Conservation (phyloP, 1,284 basidiomycete genomes). For the Coniferiporia weirii region DNA sequence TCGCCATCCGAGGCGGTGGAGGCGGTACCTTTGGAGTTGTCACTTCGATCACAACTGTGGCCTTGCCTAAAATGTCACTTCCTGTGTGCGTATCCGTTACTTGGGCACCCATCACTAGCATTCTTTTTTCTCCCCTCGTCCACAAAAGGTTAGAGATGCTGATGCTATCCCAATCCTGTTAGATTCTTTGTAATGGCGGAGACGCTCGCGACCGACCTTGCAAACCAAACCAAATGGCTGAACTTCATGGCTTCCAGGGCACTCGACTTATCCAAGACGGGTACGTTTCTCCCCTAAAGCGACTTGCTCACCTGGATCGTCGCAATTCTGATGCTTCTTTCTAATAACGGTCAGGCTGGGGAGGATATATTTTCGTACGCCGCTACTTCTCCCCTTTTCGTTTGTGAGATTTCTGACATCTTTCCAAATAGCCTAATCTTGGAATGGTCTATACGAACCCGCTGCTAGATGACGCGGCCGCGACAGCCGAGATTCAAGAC, state of each 20-base stretch:
- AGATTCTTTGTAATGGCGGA: background rate
- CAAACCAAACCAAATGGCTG: background rate
- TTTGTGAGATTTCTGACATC: background rate
- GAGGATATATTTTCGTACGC: background rate
- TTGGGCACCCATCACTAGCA: background rate
- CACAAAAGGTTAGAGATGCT: background rate
- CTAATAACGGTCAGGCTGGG: background rate
- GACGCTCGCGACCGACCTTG: background rate
- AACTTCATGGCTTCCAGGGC: background rate
- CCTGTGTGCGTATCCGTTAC: background rate
- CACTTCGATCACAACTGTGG: slow-evolving; percentile 26
- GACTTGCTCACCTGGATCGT: background rate
- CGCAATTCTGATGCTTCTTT: background rate
- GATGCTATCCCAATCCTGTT: background rate
- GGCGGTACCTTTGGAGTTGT: slow-evolving; percentile 31
- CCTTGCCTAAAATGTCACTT: slow-evolving; percentile 8
- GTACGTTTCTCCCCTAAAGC: background rate
- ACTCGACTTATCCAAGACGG: background rate
- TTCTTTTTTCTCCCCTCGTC: no score
- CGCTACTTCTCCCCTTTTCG: background rate
- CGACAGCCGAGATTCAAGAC: background rate
- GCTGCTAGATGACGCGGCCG: background rate
- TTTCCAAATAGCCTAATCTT: background rate
- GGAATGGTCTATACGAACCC: slow-evolving; percentile 2
- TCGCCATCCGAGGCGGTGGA: slow-evolving; percentile 39